Conservation (phyloP, 2,329 filamentous ascomycete species). For the Scedosporium boydii region DNA sequence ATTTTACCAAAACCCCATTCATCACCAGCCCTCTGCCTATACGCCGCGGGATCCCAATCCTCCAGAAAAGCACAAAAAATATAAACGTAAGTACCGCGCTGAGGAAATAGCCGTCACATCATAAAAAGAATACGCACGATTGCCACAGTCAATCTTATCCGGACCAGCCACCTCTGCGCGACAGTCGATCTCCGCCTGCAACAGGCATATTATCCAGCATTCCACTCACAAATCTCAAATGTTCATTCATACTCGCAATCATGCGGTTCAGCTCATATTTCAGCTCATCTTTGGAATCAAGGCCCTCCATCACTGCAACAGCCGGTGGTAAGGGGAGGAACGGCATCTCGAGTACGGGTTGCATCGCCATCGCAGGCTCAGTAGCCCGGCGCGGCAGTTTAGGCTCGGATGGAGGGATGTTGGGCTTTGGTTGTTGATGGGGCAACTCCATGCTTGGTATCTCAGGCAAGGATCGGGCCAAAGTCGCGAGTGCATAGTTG, state of each 20-base stretch:
- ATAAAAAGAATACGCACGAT: background rate
- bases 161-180: background rate
- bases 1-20: too few relatives aligned
- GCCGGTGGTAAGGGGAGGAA: slow-evolving; percentile 35
- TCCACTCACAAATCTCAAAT: slow-evolving; percentile 33
- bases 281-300: slow-evolving; percentile 39
- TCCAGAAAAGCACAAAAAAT: too few relatives aligned
- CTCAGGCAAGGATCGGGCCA: background rate
- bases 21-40: too few relatives aligned
- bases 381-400: slow-evolving; percentile 3
- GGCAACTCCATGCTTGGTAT: background rate
- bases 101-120: background rate
- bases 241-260: slow-evolving; percentile 37
- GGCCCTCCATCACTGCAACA: slow-evolving; percentile 42
- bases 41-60: too few relatives aligned
- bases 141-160: background rate
- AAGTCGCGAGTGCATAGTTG: slow-evolving; percentile 21
- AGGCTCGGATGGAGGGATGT: background rate
- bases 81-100: too few relatives aligned
- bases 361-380: background rate
- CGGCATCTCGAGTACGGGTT: slow-evolving; percentile 16
- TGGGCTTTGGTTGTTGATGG: background rate
- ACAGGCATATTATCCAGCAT: slow-evolving; percentile 31
- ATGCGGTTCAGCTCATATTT: slow-evolving; percentile 41
- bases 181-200: slow-evolving; percentile 12